These are phyloP conservation scores for Didymosphaeria variabile DNA, from an alignment of 2,329 filamentous ascomycete genomes.

Conservation along the genomic window DNA sequence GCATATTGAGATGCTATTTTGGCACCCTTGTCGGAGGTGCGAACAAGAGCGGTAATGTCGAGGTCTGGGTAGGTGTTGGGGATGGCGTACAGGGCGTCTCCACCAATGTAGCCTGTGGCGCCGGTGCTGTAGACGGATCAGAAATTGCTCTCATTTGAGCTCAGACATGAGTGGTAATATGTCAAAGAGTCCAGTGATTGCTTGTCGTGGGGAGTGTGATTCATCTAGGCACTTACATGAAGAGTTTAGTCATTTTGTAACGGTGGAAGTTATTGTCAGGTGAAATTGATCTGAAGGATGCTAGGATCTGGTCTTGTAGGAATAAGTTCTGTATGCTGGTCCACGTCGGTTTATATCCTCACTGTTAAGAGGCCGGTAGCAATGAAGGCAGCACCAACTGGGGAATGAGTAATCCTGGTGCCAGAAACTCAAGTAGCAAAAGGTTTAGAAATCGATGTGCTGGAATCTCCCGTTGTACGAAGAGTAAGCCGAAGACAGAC, in stretches of 20 bases:
- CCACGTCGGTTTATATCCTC: not conserved
- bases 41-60: conserved; percentile 59
- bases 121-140: conserved; percentile 33
- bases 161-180: not conserved
- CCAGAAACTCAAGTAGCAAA: too few relatives aligned
- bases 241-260: conserved; percentile 24
- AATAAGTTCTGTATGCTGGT: not conserved
- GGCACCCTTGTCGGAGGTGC: conserved; percentile 59
- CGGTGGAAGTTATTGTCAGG: not conserved
- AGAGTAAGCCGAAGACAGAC: not conserved
- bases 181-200: not conserved
- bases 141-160: not conserved
- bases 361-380: not conserved
- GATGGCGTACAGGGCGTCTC: conserved; percentile 46
- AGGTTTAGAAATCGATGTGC: not conserved
- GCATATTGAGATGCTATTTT: conserved; percentile 57
- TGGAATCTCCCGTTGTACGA: not conserved
- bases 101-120: conserved; percentile 46
- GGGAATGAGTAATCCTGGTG: too few relatives aligned
- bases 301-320: not conserved
- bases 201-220: too few relatives aligned
- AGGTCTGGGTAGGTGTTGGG: conserved; percentile 59
- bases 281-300: not conserved
- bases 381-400: not conserved
- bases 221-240: conserved; percentile 19